phyloP scores from a whole-genome alignment of 306 rosid species.

The Malus orientalis region DNA sequence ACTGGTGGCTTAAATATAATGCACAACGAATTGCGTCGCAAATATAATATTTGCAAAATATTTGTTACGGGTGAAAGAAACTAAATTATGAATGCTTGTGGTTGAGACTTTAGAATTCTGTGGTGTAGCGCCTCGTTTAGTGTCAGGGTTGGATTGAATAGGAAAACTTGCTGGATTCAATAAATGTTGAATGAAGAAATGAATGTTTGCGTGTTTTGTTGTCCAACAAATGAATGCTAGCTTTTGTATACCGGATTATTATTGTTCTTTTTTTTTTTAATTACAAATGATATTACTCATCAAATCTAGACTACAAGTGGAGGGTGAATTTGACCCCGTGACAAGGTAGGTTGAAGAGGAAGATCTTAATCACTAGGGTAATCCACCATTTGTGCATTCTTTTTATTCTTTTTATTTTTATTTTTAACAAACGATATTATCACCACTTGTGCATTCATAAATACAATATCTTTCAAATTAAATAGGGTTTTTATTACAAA shows the following conservation, averaged over 20 bases:
- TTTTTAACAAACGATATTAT: too few relatives aligned
- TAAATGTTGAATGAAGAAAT: background rate
- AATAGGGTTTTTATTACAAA: too few relatives aligned
- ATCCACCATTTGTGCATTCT: too few relatives aligned
- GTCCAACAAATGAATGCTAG: background rate
- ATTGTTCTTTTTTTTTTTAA: too few relatives aligned
- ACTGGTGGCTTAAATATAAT: slow-evolving; percentile 19
- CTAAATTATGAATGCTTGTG: background rate
- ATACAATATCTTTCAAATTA: background rate
- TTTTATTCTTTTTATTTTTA: too few relatives aligned
- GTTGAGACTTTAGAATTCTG: background rate
- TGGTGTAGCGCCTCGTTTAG: too few relatives aligned
- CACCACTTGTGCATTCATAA: background rate
- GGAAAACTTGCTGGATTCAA: background rate
- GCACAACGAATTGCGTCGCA: slow-evolving; percentile 18
- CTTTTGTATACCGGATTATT: background rate
- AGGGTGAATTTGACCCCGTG: too few relatives aligned
- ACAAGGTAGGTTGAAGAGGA: too few relatives aligned
- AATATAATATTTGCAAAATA: background rate
- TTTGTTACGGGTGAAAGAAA: too few relatives aligned
- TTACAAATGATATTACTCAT: background rate
- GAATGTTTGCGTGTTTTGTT: background rate
- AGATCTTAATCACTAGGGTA: too few relatives aligned
- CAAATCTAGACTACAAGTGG: background rate
- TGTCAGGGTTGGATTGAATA: background rate